These are phyloP conservation scores for Croton setiger DNA, from an alignment of 441 rosid genomes.

Conservation along the genomic window DNA sequence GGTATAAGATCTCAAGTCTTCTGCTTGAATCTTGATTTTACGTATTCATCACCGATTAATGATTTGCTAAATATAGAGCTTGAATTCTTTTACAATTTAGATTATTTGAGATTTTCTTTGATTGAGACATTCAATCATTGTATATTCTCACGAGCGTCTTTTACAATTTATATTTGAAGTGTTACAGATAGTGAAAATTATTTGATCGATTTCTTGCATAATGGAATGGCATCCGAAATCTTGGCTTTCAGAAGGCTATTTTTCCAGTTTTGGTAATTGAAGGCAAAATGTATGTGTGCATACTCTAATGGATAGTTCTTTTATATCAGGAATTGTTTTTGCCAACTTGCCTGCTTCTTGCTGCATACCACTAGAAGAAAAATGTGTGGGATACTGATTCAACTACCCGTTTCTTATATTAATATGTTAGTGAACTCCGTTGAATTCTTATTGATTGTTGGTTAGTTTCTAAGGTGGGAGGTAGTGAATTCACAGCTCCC, in stretches of 20 bases:
- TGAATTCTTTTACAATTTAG: background rate
- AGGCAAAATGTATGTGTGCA: background rate
- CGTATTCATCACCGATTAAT: background rate
- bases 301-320: background rate
- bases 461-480: background rate
- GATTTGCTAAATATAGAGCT: constrained; percentile 7
- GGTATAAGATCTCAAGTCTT: background rate
- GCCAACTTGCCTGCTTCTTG: background rate
- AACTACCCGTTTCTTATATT: background rate
- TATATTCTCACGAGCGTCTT: background rate
- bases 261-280: background rate
- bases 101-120: too few species aligned
- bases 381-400: background rate
- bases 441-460: background rate
- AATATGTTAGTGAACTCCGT: background rate
- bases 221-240: too few species aligned
- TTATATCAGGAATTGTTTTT: background rate
- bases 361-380: background rate
- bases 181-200: too few species aligned
- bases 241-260: too few species aligned
- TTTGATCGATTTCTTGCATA: too few species aligned
- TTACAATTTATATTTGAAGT: too few species aligned
- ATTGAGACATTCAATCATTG: background rate
- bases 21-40: background rate
- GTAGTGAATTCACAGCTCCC: background rate